Evolutionary conservation across 2,329 filamentous ascomycete species (phyloP), one percentile per base, ranked within the genome.

Genomic region (Sarocladiaceae sp.): DNA sequence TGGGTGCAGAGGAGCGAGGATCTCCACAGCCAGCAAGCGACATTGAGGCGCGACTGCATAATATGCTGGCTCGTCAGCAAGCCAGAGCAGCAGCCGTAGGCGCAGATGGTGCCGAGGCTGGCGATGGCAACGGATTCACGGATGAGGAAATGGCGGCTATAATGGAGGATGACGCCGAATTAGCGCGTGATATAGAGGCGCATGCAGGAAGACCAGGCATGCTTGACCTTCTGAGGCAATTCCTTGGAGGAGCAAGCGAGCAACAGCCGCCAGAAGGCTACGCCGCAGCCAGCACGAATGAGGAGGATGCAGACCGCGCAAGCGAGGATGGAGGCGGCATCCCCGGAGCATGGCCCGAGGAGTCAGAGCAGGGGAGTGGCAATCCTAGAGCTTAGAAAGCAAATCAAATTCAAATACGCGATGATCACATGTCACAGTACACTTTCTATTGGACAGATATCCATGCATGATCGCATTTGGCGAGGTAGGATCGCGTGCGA

Each of bases 1-100:
- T 56, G 52, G 26, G 50, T 40, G 18, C 25, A 71, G 35, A 76
- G 75, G 0, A 80, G 75, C 75, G 37, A 59, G 6, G 57, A 63
- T 11, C 54, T 53, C 33, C 44, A 3, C 17, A 57, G 55, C 18
- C 56, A 60, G n/a, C 53, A 55, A 47, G 56, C 20, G 61, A 62
- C 10, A 54, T 62, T n/a, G 54, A 64, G 40, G 64, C 58, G 12
- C 59, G 59, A 17, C 53, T 70, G 57, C 60, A 60, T 12, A 59
- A 64, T n/a, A 40, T 68, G 25, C 51, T 67, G 18, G 61, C 52
- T 7, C 57, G 53, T 17, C 60, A 57, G n/a, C 56, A 53, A 25
- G 60, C 52, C 3, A 47, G 42, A 20, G 50, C 52, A 29, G 44
- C 54, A 35, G 54, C 56, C 15, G 44, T 33, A 12, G 53, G 28